These are phyloP conservation scores for Epichloe baconii DNA, from an alignment of 2,329 filamentous ascomycete genomes.

Conservation along the genomic window DNA sequence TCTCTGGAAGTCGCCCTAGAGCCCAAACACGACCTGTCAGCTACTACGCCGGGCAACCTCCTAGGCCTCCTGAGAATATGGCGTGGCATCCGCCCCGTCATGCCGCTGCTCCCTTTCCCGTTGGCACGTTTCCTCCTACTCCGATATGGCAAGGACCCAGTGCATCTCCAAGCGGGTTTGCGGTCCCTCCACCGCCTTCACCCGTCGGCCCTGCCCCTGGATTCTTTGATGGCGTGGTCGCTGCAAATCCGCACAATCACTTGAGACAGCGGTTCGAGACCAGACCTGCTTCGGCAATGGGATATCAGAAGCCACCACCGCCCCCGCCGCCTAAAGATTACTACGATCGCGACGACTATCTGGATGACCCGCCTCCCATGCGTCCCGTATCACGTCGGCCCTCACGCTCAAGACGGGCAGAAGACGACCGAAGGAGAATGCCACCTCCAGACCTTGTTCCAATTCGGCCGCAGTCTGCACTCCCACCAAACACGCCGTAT, in stretches of 20 bases:
- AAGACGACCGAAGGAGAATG: conserved; percentile 34
- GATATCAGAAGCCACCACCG: conserved; percentile 15
- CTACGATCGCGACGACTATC: conserved; percentile 25
- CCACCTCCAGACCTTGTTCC: conserved; percentile 30
- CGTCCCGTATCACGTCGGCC: conserved; percentile 25
- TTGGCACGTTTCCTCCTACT: conserved; percentile 21
- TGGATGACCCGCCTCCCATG: conserved; percentile 22
- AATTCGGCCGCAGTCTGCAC: conserved; percentile 21
- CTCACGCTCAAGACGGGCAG: conserved; percentile 29
- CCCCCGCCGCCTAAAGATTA: conserved; percentile 15
- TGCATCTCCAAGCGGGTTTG: conserved; percentile 14
- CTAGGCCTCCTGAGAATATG: conserved; percentile 13
- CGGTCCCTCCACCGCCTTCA: conserved; percentile 15
- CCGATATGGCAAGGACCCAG: conserved; percentile 12
- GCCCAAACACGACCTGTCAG: conserved; percentile 22
- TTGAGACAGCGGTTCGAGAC: conserved; percentile 22
- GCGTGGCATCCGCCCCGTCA: conserved; percentile 16
- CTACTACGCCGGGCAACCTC: conserved; percentile 22
- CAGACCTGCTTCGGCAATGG: conserved; percentile 28
- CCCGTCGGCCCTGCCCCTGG: conserved; percentile 14
- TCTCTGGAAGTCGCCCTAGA: conserved; percentile 18
- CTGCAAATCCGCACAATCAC: conserved; percentile 14
- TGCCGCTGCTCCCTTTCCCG: conserved; percentile 10
- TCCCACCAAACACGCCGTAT: conserved; percentile 17
- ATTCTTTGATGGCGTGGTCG: conserved; percentile 16